Evolutionary conservation across 2,329 filamentous ascomycete species (phyloP).

Genomic region (Penicillium aurantiogriseum): DNA sequence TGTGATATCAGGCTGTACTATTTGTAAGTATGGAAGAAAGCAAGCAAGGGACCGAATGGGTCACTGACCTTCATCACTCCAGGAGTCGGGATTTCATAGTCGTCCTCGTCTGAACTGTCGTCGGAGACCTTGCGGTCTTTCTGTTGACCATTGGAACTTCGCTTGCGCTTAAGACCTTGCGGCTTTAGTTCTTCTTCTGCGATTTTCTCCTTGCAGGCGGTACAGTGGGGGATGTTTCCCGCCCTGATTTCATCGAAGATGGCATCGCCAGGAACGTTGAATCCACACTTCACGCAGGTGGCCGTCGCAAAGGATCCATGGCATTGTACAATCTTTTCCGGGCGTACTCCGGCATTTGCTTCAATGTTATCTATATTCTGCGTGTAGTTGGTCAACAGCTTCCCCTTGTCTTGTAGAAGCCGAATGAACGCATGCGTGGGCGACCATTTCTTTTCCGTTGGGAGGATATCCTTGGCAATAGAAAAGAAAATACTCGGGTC

Average conservation of each 20-base stretch:
- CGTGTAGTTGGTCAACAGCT: slow-evolving; percentile 94
- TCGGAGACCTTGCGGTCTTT: slow-evolving; percentile 56
- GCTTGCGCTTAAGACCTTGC: slow-evolving; percentile 53
- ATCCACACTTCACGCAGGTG: slow-evolving; percentile 77
- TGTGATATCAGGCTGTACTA: slow-evolving; percentile 77
- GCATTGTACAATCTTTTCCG: slow-evolving; percentile 86
- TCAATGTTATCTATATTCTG: slow-evolving; percentile 99
- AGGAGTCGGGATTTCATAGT: slow-evolving; percentile 64
- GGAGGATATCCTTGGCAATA: slow-evolving; percentile 85
- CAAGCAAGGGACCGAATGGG: background rate
- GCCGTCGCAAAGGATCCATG: slow-evolving; percentile 95
- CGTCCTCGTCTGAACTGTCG: slow-evolving; percentile 57
- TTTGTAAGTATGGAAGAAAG: slow-evolving; percentile 9
- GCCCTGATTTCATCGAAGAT: slow-evolving; percentile 79
- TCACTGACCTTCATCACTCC: slow-evolving; percentile 72
- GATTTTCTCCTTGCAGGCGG: slow-evolving; percentile 63
- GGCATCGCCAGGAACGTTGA: slow-evolving; percentile 69
- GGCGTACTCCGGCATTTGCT: slow-evolving; percentile 74
- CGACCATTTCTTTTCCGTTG: slow-evolving; percentile 74
- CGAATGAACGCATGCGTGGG: slow-evolving; percentile 94
- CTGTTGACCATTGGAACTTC: slow-evolving; percentile 48
- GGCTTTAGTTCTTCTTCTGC: slow-evolving; percentile 41
- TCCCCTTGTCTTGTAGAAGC: slow-evolving; percentile 80
- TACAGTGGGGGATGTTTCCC: slow-evolving; percentile 74
- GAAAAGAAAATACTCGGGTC: slow-evolving; percentile 90